Percentiles rank a stretch among this genome's conserved stretches.
phyloP scores from a whole-genome alignment of 129 eudicot species.

The Artemisia annua region DNA sequence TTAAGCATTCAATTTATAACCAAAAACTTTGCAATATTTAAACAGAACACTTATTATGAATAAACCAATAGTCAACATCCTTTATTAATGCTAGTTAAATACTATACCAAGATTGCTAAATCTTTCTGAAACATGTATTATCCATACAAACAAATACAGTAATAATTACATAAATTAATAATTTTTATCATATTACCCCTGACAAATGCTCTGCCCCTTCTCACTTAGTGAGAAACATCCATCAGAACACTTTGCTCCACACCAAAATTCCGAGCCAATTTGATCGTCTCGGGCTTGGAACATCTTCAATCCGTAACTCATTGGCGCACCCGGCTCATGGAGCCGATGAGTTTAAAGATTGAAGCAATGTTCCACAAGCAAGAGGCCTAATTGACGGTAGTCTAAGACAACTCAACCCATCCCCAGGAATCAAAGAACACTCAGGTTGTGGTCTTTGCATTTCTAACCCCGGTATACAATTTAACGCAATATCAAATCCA shows the following conservation, averaged over 20 bases:
- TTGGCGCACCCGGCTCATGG: slow-evolving; percentile 22
- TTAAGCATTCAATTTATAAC: slow-evolving; percentile 24
- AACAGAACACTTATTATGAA: slow-evolving; percentile 14
- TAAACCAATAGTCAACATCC: slow-evolving; percentile 33
- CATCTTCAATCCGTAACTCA: slow-evolving; percentile 5
- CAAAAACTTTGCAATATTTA: slow-evolving; percentile 13
- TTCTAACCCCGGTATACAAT: slow-evolving; percentile 79
- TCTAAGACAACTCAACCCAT: slow-evolving; percentile 63
- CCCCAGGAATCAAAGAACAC: slow-evolving; percentile 64
- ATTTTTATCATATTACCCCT: slow-evolving; percentile 33
- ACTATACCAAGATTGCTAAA: too few relatives aligned
- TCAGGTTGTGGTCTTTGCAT: slow-evolving; percentile 90
- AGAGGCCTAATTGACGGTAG: slow-evolving; percentile 68
- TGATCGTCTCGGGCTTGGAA: not conserved
- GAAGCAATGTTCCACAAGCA: slow-evolving; percentile 67
- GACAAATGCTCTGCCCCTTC: slow-evolving; percentile 14
- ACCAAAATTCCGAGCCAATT: slow-evolving; percentile 9
- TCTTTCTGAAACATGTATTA: too few relatives aligned
- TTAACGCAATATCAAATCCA: slow-evolving; percentile 78
- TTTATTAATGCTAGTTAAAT: slow-evolving; percentile 27
- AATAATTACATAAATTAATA: slow-evolving; percentile 28
- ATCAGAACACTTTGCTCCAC: slow-evolving; percentile 9
- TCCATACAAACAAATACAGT: slow-evolving; percentile 25
- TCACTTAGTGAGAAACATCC: slow-evolving; percentile 38
- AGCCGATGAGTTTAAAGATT: slow-evolving; percentile 37